phyloP scores from a whole-genome alignment of 495 filamentous ascomycete genomes.

The Penicillium manginii region DNA sequence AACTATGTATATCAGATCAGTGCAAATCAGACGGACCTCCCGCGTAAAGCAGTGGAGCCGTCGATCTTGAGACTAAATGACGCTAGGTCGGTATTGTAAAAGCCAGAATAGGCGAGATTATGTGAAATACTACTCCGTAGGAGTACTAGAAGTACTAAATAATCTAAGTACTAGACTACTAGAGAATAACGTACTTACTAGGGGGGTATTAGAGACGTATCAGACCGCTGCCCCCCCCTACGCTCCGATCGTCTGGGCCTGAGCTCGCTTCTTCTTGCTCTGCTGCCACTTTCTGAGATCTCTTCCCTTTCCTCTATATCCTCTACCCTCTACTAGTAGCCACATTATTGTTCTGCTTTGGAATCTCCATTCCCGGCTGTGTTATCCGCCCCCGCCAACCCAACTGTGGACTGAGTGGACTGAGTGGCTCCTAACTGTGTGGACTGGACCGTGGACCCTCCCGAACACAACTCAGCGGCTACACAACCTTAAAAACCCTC shows the following conservation, averaged over 20 bases:
- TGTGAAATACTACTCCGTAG: no score
- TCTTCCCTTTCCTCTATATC: neutral
- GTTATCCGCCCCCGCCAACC: neutral
- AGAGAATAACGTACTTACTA: no score
- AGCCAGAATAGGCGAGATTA: no score
- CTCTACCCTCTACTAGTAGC: neutral
- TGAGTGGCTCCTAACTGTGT: no score
- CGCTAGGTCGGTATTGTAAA: no score
- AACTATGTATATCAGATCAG: no score
- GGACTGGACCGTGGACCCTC: constrained; percentile 11
- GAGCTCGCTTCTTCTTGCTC: neutral
- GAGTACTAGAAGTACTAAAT: no score
- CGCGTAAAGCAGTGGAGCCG: constrained; percentile 8
- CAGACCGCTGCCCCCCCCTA: neutral
- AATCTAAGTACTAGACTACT: no score
- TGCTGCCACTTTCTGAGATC: neutral
- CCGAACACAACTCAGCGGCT: constrained; percentile 14
- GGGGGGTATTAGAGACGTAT: no score
- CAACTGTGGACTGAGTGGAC: no score
- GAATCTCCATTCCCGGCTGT: constrained; percentile 1
- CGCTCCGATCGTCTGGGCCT: no score
- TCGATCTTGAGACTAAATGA: constrained; percentile 8
- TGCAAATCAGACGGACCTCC: constrained; percentile 22
- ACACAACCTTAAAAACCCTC: constrained; percentile 19
- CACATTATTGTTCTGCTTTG: no score